Evolutionary conservation across 2,329 filamentous ascomycete species (phyloP), one percentile per base, ranked within the genome.

Genomic region (Alternaria alternata): DNA sequence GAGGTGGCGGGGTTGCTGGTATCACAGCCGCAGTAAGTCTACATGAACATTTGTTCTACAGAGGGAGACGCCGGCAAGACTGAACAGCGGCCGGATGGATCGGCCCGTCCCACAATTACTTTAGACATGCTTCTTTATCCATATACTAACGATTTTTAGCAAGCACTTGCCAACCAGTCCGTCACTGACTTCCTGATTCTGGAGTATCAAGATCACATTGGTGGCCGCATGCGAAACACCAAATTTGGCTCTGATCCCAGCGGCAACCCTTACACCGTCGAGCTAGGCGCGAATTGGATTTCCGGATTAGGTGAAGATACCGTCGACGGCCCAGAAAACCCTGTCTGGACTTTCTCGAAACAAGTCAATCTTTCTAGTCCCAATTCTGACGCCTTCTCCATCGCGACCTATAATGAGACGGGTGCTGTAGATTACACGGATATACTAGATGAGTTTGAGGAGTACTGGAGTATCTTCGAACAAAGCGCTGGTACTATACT

Each of bases 281-380:
- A 91, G 72, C 77, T 89, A 0, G 89, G 89, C 3, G 89, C 89
- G 7, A 91, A 91, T 63, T 91, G 89, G 89, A 82, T 83, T 82
- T 30, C 82, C 80, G 79, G 83, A 79, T 24, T 71, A 80, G 26
- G 80, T 76, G 28, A 59, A n/a, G 75, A 75, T 26, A 61, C 68
- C 0, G 18, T 39, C 32, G 64, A 71, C 7, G 74, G 54, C 34
- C 75, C 53, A 64, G 84, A 87, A 48, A 89, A 91, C 51, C 89
- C 88, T 0, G 85, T 91, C 46, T 90, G 87, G 86, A 84, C 82
- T 0, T 73, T 89, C 38, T 75, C 85, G 0, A 83, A 89, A 74
- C 88, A 89, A 68, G 83, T 87, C 65, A 78, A 83, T 0, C 64
- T 91, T 8, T 77, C 79, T 2, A 89, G 85, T 51, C 83, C 81